Conservation (phyloP, 2,329 filamentous ascomycete genomes). For the Cercospora citrullina region DNA sequence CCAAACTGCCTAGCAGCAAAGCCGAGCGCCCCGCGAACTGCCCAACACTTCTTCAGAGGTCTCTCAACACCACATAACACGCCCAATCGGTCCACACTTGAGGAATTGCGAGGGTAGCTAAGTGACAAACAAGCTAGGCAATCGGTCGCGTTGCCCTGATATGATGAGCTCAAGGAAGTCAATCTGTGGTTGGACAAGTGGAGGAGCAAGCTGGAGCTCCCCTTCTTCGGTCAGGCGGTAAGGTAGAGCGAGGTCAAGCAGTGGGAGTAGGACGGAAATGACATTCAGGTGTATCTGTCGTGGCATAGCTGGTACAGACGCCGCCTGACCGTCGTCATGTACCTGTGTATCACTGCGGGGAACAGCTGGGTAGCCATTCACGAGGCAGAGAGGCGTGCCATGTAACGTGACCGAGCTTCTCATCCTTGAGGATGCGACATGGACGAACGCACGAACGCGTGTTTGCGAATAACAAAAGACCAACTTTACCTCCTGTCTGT, state of each 20-base stretch:
- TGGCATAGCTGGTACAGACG: constrained; percentile 11
- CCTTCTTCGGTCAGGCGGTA: constrained; percentile 1
- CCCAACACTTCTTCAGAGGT: background rate
- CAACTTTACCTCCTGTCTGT: background rate
- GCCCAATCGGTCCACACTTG: background rate
- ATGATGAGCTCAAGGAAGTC: background rate
- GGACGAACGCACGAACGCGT: background rate
- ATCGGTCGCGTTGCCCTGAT: constrained; percentile 16
- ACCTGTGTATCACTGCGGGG: constrained; percentile 19
- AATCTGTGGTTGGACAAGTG: constrained; percentile 2
- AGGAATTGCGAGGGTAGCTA: constrained; percentile 6
- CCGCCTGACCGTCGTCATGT: constrained; percentile 21
- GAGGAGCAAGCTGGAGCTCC: constrained; percentile 19
- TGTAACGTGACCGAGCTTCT: constrained; percentile 16
- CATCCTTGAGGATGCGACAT: constrained; percentile 10
- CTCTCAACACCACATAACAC: constrained; percentile 6
- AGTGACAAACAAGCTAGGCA: constrained; percentile 7
- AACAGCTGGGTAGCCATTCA: constrained; percentile 15
- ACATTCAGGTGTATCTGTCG: constrained; percentile 5
- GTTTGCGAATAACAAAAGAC: background rate
- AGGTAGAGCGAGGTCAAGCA: constrained; percentile 5
- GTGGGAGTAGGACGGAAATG: constrained; percentile 3
- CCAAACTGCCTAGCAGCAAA: constrained; percentile 18
- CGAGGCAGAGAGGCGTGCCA: constrained; percentile 9
- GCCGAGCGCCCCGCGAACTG: constrained; percentile 14